Evolutionary conservation across 2,329 filamentous ascomycete genomes (phyloP).

Genomic region (Ilyonectria robusta): DNA sequence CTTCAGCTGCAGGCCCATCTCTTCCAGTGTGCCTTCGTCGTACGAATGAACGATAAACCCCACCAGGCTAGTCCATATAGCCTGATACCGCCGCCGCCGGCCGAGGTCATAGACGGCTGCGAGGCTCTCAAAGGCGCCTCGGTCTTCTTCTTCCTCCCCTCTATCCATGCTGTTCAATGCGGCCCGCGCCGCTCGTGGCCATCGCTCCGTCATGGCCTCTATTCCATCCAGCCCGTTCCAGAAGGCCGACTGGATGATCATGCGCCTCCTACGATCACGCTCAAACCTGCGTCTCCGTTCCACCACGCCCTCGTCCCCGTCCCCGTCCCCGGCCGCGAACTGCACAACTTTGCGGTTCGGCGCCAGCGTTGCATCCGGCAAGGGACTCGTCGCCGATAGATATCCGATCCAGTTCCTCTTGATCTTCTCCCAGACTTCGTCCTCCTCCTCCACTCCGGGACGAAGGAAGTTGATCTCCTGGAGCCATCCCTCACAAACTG

Average conservation of each 20-base stretch:
- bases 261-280: not conserved
- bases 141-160: not conserved
- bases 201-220: constrained; percentile 17
- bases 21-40: constrained; percentile 2
- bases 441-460: constrained; percentile 1
- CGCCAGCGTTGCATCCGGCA: constrained; percentile 12
- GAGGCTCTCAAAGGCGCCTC: constrained; percentile 8
- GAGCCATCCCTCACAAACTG: constrained; percentile 7
- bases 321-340: not conserved
- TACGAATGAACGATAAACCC: constrained; percentile 4
- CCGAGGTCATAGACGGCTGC: constrained; percentile 6
- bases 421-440: constrained; percentile 4
- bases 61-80: constrained; percentile 14
- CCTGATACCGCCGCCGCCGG: not conserved
- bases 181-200: not conserved
- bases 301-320: not conserved
- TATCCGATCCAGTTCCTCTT: constrained; percentile 18
- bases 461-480: constrained; percentile 5
- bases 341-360: constrained; percentile 18
- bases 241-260: constrained; percentile 10
- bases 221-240: constrained; percentile 14
- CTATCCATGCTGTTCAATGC: constrained; percentile 13
- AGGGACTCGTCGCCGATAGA: constrained; percentile 13
- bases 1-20: constrained; percentile 10
- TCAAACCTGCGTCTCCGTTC: constrained; percentile 6